phyloP scores from a whole-genome alignment of 805 yeast species.

The Candida fluviatilis region DNA sequence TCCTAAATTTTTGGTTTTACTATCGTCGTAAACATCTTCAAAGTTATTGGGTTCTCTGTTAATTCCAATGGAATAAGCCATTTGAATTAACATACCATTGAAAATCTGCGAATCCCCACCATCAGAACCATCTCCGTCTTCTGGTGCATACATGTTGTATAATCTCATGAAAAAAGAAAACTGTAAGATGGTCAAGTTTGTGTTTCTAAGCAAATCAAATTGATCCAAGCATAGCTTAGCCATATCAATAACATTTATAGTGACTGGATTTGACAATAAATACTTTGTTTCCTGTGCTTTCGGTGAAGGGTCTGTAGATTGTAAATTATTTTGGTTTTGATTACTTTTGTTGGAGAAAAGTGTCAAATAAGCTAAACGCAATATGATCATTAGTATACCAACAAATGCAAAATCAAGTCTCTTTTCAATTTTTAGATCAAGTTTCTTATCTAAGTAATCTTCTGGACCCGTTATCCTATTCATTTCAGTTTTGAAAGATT shows the following conservation, averaged over 20 bases:
- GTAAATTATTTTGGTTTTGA: constrained; percentile 25
- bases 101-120: constrained; percentile 57
- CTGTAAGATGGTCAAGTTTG: constrained; percentile 49
- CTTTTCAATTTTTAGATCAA: constrained; percentile 24
- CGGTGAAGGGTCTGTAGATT: constrained; percentile 17
- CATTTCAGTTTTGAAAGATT: constrained; percentile 40
- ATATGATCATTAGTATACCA: constrained; percentile 30
- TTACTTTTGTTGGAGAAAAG: constrained; percentile 31
- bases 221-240: constrained; percentile 36
- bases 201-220: constrained; percentile 30
- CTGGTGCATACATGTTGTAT: constrained; percentile 48
- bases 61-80: constrained; percentile 63
- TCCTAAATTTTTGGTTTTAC: constrained; percentile 19
- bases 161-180: constrained; percentile 50
- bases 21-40: constrained; percentile 20
- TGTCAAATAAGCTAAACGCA: constrained; percentile 34
- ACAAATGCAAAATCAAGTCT: constrained; percentile 32
- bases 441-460: constrained; percentile 16
- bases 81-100: constrained; percentile 54
- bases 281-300: constrained; percentile 22
- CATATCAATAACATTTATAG: constrained; percentile 24
- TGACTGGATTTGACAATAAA: constrained; percentile 27
- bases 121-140: constrained; percentile 56
- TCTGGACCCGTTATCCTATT: constrained; percentile 42
- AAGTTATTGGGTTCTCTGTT: constrained; percentile 64